Base-by-base conservation (phyloP, 139 green algal genomes). In the Tetradesmus lagerheimii region DNA sequence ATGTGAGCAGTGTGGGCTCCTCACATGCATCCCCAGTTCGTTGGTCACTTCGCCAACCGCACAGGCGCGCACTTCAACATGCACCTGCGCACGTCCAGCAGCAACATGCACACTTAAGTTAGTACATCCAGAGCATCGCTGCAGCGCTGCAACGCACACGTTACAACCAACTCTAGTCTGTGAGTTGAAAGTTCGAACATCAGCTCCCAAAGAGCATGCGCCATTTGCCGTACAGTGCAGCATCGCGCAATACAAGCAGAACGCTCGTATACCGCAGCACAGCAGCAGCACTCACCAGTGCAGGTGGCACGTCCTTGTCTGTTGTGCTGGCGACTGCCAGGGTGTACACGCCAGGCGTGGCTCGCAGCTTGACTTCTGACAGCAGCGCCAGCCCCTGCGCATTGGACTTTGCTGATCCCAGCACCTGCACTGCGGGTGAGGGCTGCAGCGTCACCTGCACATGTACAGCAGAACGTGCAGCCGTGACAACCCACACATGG, bases 11-110 rank as follows among this genome's bases (percentile, higher is more conserved):
- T 14, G 57, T n/a, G 3, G 15, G 45, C 45, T 64, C 8, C 57
- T 71, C 78, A 64, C 78, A 84, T 29, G 78, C 78, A 64, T 84
- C 78, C 14, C 78, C 25, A 84, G 41, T 41, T 84, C 78, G n/a
- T 84, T 84, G 78, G 78, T 84, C 0, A 84, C 78, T 38, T 84
- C 78, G n/a, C 78, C 78, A 64, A 64, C 37, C 25, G 27, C 37
- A 25, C 78, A 84, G 20, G n/a, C 18, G 18, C 78, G 78, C 20
- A 84, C 78, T 35, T 84, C 78, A 16, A 84, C 78, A 18, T 64
- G 38, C 3, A 84, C 41, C 78, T 84, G 78, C 39, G 31, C 16
- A 31, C 23, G 23, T n/a, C 11, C 67, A 78, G 67, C 67, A 5
- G n/a, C n/a, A 38, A 35, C 67, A 38, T 11, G 1, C 31, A 6